phyloP scores from a whole-genome alignment of 2,329 filamentous ascomycete species.

The Amesomyces nigricolor region DNA sequence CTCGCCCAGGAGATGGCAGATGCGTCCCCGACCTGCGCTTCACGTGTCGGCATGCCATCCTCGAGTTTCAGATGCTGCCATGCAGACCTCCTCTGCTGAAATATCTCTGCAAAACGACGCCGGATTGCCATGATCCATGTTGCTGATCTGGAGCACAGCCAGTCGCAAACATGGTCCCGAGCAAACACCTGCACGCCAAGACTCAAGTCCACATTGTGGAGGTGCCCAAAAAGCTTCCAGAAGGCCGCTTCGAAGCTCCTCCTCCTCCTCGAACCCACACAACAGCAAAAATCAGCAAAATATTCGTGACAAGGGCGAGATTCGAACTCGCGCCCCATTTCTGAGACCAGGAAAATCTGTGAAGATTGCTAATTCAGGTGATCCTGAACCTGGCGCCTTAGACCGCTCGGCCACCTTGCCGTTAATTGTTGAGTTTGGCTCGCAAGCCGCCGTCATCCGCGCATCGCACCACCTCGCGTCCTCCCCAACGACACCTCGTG shows the following conservation, averaged over 20 bases:
- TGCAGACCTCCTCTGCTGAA: no score
- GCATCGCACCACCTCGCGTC: background rate
- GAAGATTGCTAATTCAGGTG: constrained; percentile 16
- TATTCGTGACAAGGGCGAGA: constrained; percentile 17
- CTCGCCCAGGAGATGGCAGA: no score
- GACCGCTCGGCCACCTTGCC: constrained; percentile 21
- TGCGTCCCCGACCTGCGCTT: background rate
- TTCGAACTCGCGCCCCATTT: constrained; percentile 20
- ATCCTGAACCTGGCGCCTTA: constrained; percentile 21
- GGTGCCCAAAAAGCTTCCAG: constrained; percentile 10
- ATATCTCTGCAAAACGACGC: no score
- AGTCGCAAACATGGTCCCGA: background rate
- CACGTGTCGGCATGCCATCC: background rate
- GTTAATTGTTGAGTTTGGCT: background rate
- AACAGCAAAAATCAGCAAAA: constrained; percentile 4
- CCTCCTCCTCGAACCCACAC: background rate
- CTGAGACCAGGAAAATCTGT: constrained; percentile 19
- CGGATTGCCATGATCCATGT: no score
- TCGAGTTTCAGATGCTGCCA: background rate
- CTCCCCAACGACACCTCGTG: background rate
- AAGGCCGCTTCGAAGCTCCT: constrained; percentile 4
- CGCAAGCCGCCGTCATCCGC: background rate
- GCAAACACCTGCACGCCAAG: constrained; percentile 14
- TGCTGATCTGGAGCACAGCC: background rate
- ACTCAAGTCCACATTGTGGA: constrained; percentile 2